Conservation (phyloP, 768 basidiomycete species). For the Amanita fuliginea region DNA sequence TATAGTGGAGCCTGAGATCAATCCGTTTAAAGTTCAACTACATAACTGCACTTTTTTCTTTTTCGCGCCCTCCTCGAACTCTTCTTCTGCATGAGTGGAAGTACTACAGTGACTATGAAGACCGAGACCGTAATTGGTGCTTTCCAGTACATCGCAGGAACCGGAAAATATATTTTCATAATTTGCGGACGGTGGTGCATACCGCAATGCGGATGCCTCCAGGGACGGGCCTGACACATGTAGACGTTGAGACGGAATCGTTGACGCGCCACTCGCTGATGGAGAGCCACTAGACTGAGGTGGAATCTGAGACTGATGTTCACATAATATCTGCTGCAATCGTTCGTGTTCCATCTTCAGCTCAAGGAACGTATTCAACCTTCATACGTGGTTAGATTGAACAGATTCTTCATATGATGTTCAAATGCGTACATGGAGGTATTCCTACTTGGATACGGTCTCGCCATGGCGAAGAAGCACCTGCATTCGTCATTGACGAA, state of each 20-base stretch:
- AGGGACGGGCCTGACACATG: not conserved
- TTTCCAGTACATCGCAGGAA: conserved; percentile 6
- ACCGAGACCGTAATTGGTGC: conserved; percentile 8
- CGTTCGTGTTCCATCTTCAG: conserved; percentile 84
- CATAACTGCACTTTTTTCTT: conserved; percentile 48
- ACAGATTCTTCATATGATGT: not conserved
- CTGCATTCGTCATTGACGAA: conserved; percentile 31
- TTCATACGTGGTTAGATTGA: conserved; percentile 15
- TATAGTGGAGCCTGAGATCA: not conserved
- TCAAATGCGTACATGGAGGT: conserved; percentile 42
- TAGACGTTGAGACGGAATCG: conserved; percentile 12
- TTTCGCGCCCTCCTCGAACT: conserved; percentile 37
- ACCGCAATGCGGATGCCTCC: conserved; percentile 7
- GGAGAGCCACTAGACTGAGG: conserved; percentile 13
- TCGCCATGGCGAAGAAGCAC: conserved; percentile 67
- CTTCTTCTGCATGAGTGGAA: conserved; percentile 25
- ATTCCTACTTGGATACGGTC: conserved; percentile 69
- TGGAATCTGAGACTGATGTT: conserved; percentile 23
- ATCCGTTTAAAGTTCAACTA: not conserved
- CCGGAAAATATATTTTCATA: not conserved
- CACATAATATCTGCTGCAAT: conserved; percentile 48
- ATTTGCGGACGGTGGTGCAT: not conserved
- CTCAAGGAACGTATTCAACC: conserved; percentile 68
- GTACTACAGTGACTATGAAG: conserved; percentile 6
- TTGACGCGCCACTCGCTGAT: conserved; percentile 17